These are phyloP conservation scores for Jamesozyma rosinii DNA, from an alignment of 805 yeast genomes.

Conservation along the genomic window DNA sequence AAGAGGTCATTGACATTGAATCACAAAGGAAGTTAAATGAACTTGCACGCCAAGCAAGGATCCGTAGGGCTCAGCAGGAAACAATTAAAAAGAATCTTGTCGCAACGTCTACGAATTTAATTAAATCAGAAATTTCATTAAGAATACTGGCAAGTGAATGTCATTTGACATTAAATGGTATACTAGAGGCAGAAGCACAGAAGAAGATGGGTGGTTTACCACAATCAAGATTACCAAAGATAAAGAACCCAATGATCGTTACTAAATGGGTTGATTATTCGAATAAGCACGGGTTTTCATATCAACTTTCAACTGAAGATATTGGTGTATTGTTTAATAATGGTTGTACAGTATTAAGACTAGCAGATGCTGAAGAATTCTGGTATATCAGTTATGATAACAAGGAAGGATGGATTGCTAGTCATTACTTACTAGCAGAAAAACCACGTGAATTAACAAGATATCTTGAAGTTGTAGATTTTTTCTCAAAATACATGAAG, in stretches of 20 bases:
- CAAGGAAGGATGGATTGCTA: conserved; percentile 45
- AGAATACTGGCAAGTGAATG: conserved; percentile 39
- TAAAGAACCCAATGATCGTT: conserved; percentile 52
- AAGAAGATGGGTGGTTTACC: conserved; percentile 34
- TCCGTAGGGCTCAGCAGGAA: conserved; percentile 30
- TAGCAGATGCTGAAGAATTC: conserved; percentile 53
- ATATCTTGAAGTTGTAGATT: conserved; percentile 77
- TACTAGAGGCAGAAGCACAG: conserved; percentile 38
- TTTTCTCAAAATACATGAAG: conserved; percentile 86
- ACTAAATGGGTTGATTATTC: conserved; percentile 98
- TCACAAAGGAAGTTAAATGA: conserved; percentile 29
- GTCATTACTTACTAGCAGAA: conserved; percentile 36
- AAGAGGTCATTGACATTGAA: conserved; percentile 47
- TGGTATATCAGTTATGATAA: conserved; percentile 50
- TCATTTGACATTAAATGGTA: conserved; percentile 38
- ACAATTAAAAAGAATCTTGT: conserved; percentile 23
- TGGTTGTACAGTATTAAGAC: conserved; percentile 69
- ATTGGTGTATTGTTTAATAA: conserved; percentile 87
- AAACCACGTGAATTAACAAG: conserved; percentile 46
- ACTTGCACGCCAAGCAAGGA: conserved; percentile 29
- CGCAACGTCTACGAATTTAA: conserved; percentile 31
- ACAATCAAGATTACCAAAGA: conserved; percentile 24
- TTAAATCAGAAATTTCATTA: conserved; percentile 32
- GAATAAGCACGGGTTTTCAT: conserved; percentile 89
- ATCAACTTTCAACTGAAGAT: conserved; percentile 80